Conservation (phyloP, 73 alveolate genomes). For the Paramecium octaurelia region DNA sequence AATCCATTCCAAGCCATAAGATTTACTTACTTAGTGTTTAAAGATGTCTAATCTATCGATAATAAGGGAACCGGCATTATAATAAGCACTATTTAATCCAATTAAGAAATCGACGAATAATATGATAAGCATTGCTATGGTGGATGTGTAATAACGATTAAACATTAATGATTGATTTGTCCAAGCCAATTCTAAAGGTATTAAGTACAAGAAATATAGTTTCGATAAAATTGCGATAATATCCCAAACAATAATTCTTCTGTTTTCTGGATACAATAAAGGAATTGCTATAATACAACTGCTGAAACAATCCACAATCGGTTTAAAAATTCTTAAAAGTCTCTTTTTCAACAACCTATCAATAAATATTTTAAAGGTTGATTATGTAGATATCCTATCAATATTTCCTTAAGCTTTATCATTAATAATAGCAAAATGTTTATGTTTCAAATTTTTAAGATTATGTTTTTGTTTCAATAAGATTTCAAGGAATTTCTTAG, state of each 20-base stretch:
- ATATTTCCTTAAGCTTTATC: not conserved
- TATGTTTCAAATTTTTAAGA: not conserved
- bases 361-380: not conserved
- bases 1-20: constrained; percentile 14
- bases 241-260: not conserved
- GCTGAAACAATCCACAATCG: not conserved
- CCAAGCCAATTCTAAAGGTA: constrained; percentile 44
- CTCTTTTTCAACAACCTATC: not conserved
- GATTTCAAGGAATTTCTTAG: not conserved
- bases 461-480: not conserved
- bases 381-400: not conserved
- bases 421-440: not conserved
- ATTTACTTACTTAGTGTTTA: not conserved
- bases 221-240: not conserved
- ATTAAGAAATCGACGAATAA: not conserved
- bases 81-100: constrained; percentile 33
- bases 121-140: not conserved
- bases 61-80: not conserved
- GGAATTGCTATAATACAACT: not conserved
- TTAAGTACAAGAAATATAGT: constrained; percentile 15
- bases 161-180: not conserved
- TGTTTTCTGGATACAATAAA: not conserved
- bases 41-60: not conserved
- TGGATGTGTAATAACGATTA: not conserved
- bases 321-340: not conserved